Conservation (phyloP, 805 yeast species). For the Candida maesae region DNA sequence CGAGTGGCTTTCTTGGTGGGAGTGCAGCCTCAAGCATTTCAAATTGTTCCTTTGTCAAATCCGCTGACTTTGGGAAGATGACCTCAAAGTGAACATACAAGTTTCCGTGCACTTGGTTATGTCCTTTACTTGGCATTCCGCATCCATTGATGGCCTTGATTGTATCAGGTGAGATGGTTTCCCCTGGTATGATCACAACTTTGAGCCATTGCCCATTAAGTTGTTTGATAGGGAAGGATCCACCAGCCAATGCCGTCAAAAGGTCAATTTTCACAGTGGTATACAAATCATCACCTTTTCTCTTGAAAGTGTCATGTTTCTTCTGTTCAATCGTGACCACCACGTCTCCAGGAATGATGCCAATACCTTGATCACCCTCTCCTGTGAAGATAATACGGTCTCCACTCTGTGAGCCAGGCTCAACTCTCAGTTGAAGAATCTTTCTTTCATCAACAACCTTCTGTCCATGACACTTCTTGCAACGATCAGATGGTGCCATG, state of each 20-base stretch:
- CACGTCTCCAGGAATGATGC: conserved; percentile 64
- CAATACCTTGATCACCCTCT: conserved; percentile 62
- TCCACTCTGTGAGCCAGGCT: conserved; percentile 53
- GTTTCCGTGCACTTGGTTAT: conserved; percentile 40
- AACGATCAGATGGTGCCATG: conserved; percentile 31
- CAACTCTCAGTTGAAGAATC: conserved; percentile 47
- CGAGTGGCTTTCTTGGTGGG: conserved; percentile 63
- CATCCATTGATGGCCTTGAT: conserved; percentile 45
- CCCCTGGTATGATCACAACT: conserved; percentile 45
- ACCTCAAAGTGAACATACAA: conserved; percentile 56
- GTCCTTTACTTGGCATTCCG: conserved; percentile 55
- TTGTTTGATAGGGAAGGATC: conserved; percentile 37
- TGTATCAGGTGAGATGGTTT: conserved; percentile 46
- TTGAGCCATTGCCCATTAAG: conserved; percentile 35
- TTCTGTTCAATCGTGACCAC: conserved; percentile 47
- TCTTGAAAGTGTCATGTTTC: conserved; percentile 32
- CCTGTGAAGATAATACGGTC: conserved; percentile 50
- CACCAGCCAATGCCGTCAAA: conserved; percentile 57
- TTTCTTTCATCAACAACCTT: conserved; percentile 47
- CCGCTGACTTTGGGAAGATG: conserved; percentile 55
- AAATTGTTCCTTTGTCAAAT: conserved; percentile 67
- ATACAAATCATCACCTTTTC: conserved; percentile 43
- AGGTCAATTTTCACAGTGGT: conserved; percentile 45
- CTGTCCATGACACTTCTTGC: conserved; percentile 41
- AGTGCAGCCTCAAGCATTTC: conserved; percentile 65